Evolutionary conservation across 371 early-diverging fungal species (phyloP), one percentile per base, ranked within the genome.

Genomic region (Mortierella sp.): DNA sequence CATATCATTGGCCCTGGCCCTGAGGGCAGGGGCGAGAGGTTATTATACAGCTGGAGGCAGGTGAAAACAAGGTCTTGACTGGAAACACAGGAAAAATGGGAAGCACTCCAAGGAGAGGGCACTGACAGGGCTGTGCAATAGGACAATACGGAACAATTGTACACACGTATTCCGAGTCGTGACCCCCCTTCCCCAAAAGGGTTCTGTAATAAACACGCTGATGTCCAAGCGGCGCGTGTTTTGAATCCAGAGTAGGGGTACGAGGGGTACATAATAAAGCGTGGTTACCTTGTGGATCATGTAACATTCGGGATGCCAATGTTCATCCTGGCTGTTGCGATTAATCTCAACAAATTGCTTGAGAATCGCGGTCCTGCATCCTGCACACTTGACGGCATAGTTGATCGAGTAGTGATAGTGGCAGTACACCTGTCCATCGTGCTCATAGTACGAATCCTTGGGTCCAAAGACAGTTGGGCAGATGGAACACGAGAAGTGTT

Each of bases 271-370:
- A 10, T 4, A 34, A 34, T 34, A 43, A 43, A 17, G 16, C 44
- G 34, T 22, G 22, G 45, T 31, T 79, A 90, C 90, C 86, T 94
- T 96, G 85, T 94, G 92, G 52, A 98, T 95, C 98, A 96, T 97
- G 79, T 98, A 98, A 78, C 98, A 98, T 77, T 96, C 95, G 12
- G 98, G 98, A 79, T 98, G 98, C 98, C 98, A 98, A 57, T 92
- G 91, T 57, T 88, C 89, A 44, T 91, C 85, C 57, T 87, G 83
- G 57, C 88, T 81, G 63, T 90, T 86, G 44, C 82, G 81, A 68
- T 87, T 89, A 60, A 95, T 93, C 67, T 98, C 96, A 46, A 98
- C 91, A 81, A 94, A 98, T 63, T 94, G 93, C 67, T 94, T 92
- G 57, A 98, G 79, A 40, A 98, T 95, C 19, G 96, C 94, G 51